Percentiles rank a stretch among this genome's conserved stretches.
Conservation (phyloP, 257 asterid species). For the Solanum stenotomum region DNA sequence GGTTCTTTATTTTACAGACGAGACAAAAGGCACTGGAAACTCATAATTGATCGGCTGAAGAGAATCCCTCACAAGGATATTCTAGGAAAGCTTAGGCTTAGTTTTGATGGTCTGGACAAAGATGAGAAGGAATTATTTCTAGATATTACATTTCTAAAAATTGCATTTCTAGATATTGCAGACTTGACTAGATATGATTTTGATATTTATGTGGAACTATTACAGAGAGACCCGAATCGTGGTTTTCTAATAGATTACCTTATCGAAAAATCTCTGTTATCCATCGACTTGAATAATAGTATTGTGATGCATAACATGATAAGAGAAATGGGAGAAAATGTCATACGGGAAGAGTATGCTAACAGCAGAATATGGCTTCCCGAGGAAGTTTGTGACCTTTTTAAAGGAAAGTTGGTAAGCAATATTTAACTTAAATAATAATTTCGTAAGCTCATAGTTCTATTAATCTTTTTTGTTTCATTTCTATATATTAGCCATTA, state of each 20-base stretch:
- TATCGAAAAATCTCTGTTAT: neutral
- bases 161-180: no score
- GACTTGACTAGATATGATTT: rapidly evolving
- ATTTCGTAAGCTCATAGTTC: no score
- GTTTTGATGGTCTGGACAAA: neutral
- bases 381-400: neutral
- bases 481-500: neutral
- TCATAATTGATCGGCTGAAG: neutral
- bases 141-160: rapidly evolving
- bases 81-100: neutral
- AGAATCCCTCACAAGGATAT: neutral
- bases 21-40: neutral
- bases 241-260: neutral
- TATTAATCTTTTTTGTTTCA: no score
- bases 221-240: no score
- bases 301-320: neutral
- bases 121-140: neutral
- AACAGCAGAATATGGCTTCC: neutral
- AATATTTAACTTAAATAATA: neutral
- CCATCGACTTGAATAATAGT: rapidly evolving
- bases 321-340: neutral
- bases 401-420: neutral
- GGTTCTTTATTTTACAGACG: neutral
- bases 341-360: neutral
- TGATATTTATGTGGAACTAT: rapidly evolving